A percentile compares a stretch with the other conserved stretches of the same genome.
Conservation (phyloP, 2,329 filamentous ascomycete species). For the Fusarium brevicatenulatum region DNA sequence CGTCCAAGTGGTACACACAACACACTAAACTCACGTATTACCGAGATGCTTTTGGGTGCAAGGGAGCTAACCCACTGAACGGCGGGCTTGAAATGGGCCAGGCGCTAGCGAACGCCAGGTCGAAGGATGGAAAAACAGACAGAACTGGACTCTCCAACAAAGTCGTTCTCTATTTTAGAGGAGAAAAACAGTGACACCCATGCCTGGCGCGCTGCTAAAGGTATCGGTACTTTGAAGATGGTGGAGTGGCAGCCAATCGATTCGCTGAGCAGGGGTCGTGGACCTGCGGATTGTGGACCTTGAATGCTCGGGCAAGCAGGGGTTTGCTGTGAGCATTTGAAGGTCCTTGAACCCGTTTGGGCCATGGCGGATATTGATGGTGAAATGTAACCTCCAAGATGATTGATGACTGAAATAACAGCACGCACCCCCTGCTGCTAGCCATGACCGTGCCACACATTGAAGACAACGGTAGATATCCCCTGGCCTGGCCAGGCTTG, state of each 20-base stretch:
- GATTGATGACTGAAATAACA: constrained; percentile 33
- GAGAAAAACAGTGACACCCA: neutral
- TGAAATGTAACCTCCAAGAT: constrained; percentile 32
- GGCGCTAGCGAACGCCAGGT: constrained; percentile 41
- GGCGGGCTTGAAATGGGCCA: constrained; percentile 36
- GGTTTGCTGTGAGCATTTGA: constrained; percentile 37
- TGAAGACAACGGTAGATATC: constrained; percentile 39
- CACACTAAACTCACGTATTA: neutral
- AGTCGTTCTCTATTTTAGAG: constrained; percentile 14
- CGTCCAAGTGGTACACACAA: neutral
- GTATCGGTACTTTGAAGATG: constrained; percentile 42
- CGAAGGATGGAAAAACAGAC: constrained; percentile 41
- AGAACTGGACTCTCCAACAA: constrained; percentile 27
- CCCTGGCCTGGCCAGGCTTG: constrained; percentile 4
- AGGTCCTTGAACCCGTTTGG: constrained; percentile 41
- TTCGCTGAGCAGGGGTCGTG: constrained; percentile 37
- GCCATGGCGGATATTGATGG: constrained; percentile 33
- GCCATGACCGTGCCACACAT: constrained; percentile 23
- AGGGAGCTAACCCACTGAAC: constrained; percentile 31
- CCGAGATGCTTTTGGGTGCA: constrained; percentile 5
- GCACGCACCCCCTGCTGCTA: constrained; percentile 16
- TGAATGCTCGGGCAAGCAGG: constrained; percentile 40
- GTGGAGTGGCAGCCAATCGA: constrained; percentile 39
- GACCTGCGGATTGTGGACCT: constrained; percentile 42
- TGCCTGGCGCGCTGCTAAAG: constrained; percentile 11